Conservation (phyloP, 108 stramenopile genomes). For the Parietichytrium sp. region DNA sequence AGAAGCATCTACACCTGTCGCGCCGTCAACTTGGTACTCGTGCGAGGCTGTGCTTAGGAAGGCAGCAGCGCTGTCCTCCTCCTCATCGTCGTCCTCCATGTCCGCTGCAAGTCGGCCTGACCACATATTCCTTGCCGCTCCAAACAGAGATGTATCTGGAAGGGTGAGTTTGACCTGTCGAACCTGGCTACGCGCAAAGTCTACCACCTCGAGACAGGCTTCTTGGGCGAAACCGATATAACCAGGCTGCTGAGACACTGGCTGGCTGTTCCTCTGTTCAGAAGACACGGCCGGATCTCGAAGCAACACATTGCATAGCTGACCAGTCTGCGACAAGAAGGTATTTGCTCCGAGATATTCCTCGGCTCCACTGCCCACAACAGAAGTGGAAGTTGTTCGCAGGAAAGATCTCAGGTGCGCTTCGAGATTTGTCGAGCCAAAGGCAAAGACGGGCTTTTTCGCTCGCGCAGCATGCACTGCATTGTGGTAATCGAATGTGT, state of each 20-base stretch:
- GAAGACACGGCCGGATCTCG: not conserved
- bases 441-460: no score
- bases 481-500: not conserved
- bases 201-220: conserved; percentile 28
- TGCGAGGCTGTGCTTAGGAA: not conserved
- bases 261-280: not conserved
- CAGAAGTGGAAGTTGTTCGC: conserved; percentile 2
- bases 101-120: not conserved
- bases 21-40: not conserved
- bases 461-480: not conserved
- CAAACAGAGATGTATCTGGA: conserved; percentile 1
- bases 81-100: not conserved
- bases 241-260: not conserved
- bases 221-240: conserved; percentile 27
- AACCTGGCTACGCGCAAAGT: not conserved
- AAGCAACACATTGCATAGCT: conserved; percentile 7
- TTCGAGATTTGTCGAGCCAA: no score
- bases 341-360: not conserved
- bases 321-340: not conserved
- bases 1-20: not conserved
- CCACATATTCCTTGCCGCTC: not conserved
- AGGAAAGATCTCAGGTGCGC: not conserved
- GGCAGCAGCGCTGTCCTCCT: not conserved
- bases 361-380: not conserved
- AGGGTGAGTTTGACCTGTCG: not conserved